phyloP scores from a whole-genome alignment of 2,329 filamentous ascomycete species.

The Fusarium odoratissimum region DNA sequence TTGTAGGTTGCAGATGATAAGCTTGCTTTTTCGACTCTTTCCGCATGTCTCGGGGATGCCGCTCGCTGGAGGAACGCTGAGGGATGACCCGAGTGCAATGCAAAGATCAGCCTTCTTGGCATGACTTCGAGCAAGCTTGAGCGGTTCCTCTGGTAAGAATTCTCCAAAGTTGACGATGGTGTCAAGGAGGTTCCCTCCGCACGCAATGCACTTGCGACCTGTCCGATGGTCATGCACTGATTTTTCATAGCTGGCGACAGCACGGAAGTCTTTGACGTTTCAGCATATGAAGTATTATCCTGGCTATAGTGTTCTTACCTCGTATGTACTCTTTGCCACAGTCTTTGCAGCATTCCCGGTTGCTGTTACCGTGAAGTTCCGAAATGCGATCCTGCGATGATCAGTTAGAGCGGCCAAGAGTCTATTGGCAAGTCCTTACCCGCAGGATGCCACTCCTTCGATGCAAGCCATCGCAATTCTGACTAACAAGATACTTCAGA shows the following conservation, averaged over 20 bases:
- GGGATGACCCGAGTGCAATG: slow-evolving; percentile 58
- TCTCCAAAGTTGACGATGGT: slow-evolving; percentile 61
- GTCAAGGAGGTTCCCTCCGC: slow-evolving; percentile 54
- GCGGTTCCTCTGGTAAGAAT: slow-evolving; percentile 45
- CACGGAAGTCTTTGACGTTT: slow-evolving; percentile 53
- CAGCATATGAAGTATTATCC: neutral
- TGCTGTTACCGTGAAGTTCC: slow-evolving; percentile 61
- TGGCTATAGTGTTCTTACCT: slow-evolving; percentile 38
- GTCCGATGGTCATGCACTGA: slow-evolving; percentile 59
- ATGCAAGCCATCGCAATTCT: slow-evolving; percentile 56
- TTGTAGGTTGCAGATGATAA: slow-evolving; percentile 61
- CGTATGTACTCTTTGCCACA: slow-evolving; percentile 60
- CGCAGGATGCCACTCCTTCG: slow-evolving; percentile 59
- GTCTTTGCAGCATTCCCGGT: slow-evolving; percentile 57
- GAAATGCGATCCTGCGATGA: slow-evolving; percentile 54
- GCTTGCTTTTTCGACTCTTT: slow-evolving; percentile 43
- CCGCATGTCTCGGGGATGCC: slow-evolving; percentile 54
- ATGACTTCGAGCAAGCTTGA: slow-evolving; percentile 51
- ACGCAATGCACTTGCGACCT: slow-evolving; percentile 56
- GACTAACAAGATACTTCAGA: slow-evolving; percentile 58
- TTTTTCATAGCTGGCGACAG: slow-evolving; percentile 57
- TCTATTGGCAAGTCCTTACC: slow-evolving; percentile 37
- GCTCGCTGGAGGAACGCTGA: slow-evolving; percentile 57
- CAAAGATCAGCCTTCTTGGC: slow-evolving; percentile 58
- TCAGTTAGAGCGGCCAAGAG: rapidly evolving